Evolutionary conservation across 441 rosid species (phyloP).

Genomic region (Bruguiera hainesii): DNA sequence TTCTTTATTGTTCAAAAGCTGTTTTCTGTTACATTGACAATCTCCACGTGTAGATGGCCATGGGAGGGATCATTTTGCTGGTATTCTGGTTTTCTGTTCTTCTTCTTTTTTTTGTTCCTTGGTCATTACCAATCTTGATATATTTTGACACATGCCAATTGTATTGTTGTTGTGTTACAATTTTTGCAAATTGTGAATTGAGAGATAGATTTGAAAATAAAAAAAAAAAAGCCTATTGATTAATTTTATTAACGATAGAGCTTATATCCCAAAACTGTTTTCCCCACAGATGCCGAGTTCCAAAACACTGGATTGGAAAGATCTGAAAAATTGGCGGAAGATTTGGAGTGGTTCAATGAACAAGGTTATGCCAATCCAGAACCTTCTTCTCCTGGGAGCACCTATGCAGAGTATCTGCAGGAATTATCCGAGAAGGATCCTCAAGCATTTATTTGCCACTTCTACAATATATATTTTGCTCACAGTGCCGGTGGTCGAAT

Average conservation of each 20-base stretch:
- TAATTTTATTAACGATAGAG: too few species aligned
- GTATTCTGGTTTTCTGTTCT: not conserved
- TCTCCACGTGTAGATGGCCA: not conserved
- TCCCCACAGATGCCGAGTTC: constrained; percentile 69
- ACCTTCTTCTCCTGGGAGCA: constrained; percentile 68
- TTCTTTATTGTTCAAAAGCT: not conserved
- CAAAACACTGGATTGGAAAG: constrained; percentile 83
- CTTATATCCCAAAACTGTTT: constrained; percentile 1
- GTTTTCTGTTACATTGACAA: not conserved
- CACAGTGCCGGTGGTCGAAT: constrained; percentile 96
- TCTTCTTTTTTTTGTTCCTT: not conserved
- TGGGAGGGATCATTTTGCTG: not conserved
- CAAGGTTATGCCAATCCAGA: constrained; percentile 80
- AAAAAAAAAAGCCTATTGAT: too few species aligned
- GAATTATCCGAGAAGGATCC: constrained; percentile 83
- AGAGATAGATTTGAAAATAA: too few species aligned
- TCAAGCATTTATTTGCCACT: constrained; percentile 92
- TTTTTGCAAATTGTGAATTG: too few species aligned
- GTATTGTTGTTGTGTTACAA: not conserved
- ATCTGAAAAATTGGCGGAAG: constrained; percentile 56
- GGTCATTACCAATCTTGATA: not conserved
- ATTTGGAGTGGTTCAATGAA: constrained; percentile 85
- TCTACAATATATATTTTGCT: constrained; percentile 92
- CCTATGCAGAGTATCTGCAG: constrained; percentile 55
- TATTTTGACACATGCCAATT: too few species aligned